Conservation (phyloP, 2,329 filamentous ascomycete genomes). For the Fusarium humuli region DNA sequence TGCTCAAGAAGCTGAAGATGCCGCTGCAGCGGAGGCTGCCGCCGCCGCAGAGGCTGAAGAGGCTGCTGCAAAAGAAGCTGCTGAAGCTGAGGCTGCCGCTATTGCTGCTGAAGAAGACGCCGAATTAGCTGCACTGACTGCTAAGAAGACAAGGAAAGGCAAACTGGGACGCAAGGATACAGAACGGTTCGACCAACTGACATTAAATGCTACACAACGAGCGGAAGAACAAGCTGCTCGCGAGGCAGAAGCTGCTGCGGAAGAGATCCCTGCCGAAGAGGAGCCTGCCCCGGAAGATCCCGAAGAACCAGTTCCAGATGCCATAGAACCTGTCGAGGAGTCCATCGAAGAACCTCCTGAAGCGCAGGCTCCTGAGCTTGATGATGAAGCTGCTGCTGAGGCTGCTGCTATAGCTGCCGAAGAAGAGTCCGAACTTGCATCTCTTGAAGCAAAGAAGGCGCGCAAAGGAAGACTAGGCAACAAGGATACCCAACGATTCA, state of each 20-base stretch:
- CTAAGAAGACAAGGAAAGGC: conserved; percentile 53
- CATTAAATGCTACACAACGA: conserved; percentile 33
- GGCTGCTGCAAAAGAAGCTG: conserved; percentile 35
- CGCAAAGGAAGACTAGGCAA: conserved; percentile 61
- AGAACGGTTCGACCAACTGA: conserved; percentile 36
- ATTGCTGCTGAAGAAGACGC: conserved; percentile 48
- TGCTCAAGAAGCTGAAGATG: conserved; percentile 46
- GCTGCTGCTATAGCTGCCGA: conserved; percentile 36
- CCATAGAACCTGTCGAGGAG: conserved; percentile 20
- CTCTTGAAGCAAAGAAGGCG: conserved; percentile 61
- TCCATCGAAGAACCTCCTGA: conserved; percentile 13
- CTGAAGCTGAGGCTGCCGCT: conserved; percentile 42
- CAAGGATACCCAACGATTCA: conserved; percentile 60
- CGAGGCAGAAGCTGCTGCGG: conserved; percentile 36
- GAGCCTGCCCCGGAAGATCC: conserved; percentile 4
- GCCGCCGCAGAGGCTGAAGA: conserved; percentile 37
- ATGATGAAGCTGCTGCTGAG: conserved; percentile 18
- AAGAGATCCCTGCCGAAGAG: conserved; percentile 12
- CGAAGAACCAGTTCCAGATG: conserved; percentile 23
- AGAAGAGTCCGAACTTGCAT: conserved; percentile 55
- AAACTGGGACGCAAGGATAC: conserved; percentile 44
- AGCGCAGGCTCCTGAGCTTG: conserved; percentile 1
- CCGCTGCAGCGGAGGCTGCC: conserved; percentile 33
- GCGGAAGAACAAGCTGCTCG: conserved; percentile 31
- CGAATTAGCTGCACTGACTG: conserved; percentile 56